These are phyloP conservation scores for Tubosaeta brunneosetosa DNA, from an alignment of 768 basidiomycete species.

Conservation along the genomic window DNA sequence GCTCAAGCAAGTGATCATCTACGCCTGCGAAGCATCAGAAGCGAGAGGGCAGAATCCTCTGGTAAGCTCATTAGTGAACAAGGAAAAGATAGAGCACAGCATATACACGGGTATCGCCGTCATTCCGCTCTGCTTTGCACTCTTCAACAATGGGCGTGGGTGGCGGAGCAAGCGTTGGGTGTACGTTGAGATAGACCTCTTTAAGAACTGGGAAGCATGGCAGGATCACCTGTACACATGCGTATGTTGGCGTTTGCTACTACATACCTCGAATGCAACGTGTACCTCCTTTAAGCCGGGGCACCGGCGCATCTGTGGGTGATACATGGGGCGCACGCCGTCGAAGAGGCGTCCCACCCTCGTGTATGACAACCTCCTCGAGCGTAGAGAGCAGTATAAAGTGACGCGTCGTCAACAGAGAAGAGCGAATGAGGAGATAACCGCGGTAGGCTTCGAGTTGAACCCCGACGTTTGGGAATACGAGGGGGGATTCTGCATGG, in stretches of 20 bases:
- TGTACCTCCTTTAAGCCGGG: not conserved
- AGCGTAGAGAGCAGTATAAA: constrained; percentile 58
- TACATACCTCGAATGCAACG: constrained; percentile 57
- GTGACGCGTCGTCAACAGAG: constrained; percentile 34
- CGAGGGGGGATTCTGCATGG: constrained; percentile 61
- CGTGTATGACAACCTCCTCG: constrained; percentile 67
- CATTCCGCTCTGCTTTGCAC: no score
- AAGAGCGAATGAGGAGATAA: constrained; percentile 32
- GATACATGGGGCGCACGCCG: not conserved
- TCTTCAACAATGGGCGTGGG: not conserved
- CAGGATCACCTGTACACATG: constrained; percentile 44
- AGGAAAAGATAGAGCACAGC: not conserved
- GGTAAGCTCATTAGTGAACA: no score
- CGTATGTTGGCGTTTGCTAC: not conserved
- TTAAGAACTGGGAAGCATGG: constrained; percentile 60
- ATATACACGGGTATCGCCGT: no score
- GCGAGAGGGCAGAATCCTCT: no score
- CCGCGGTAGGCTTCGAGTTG: constrained; percentile 73
- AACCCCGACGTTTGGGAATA: constrained; percentile 63
- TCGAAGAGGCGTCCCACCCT: constrained; percentile 65
- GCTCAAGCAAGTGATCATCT: no score
- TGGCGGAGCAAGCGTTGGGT: no score
- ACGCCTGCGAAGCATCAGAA: no score
- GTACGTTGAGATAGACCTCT: constrained; percentile 55
- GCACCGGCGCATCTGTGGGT: not conserved